Base-by-base conservation (phyloP, 805 yeast species). In the Myxozyma kluyveri region DNA sequence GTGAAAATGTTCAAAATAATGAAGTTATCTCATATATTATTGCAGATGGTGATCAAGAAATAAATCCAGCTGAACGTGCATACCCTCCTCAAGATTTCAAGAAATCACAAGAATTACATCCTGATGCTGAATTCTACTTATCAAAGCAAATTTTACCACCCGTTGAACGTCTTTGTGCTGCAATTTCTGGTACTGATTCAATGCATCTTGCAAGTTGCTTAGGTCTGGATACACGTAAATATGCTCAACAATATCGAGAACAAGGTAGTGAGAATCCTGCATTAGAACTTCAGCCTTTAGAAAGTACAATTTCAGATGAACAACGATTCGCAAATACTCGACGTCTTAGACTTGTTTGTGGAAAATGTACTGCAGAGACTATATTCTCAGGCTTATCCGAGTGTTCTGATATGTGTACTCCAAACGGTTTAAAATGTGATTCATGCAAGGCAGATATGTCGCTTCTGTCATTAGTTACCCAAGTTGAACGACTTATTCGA, bases 71-170 rank as follows among this genome's bases (percentile, higher is more conserved):
- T 0, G 91, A 86, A 54, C 77, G 97, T 50, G 96, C 99, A 0
- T 78, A 87, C 54, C 81, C 96, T 0, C 74, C 88, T 48, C 82
- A 79, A 59, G 97, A 91, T 62, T 77, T 89, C 17, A 48, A 43
- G 26, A 50, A 53, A 27, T 29, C 19, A 35, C 19, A 47, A 26
- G 14, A 21, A 39, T 27, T 43, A n/a, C 54, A 46, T 31, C 79
- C 78, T 48, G 99, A 93, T 68, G 77, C 86, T 0, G 75, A 73
- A 36, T 90, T 79, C 65, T 93, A 93, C 67, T 72, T 91, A 61
- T 93, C 84, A 59, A 86, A 88, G 67, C 99, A 93, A 69, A 78
- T 93, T 7, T 81, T 86, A 63, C 89, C 95, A 1, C 97, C 97
- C 2, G 82, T 93, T 7, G 95, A 88, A 65, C 81, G 99, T 69